phyloP scores from a whole-genome alignment of 1,284 basidiomycete species.

The Xerocomus amazonicus region DNA sequence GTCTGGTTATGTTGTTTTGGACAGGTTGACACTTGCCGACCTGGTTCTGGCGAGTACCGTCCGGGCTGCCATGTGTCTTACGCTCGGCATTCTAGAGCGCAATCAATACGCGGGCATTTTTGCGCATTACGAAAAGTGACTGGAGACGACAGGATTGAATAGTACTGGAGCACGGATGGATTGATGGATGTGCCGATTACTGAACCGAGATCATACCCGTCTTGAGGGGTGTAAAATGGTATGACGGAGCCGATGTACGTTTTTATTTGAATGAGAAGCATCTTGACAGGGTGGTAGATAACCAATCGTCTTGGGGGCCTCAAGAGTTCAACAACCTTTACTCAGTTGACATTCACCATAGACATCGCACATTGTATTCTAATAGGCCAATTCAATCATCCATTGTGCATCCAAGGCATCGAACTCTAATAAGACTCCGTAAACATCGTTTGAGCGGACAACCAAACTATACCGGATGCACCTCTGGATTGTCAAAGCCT shows the following conservation, averaged over 20 bases:
- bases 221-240: neutral
- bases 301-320: too few relatives aligned
- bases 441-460: too few relatives aligned
- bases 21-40: slow-evolving; percentile 61
- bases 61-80: slow-evolving; percentile 20
- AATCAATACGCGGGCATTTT: slow-evolving; percentile 45
- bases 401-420: too few relatives aligned
- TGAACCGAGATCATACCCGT: slow-evolving; percentile 1
- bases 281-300: too few relatives aligned
- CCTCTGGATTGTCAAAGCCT: too few relatives aligned
- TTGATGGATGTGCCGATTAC: slow-evolving; percentile 14
- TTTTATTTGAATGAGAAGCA: neutral
- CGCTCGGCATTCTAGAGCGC: slow-evolving; percentile 41
- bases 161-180: slow-evolving; percentile 16
- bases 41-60: slow-evolving; percentile 45
- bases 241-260: neutral
- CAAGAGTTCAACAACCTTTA: too few relatives aligned
- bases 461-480: too few relatives aligned
- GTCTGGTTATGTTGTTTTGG: slow-evolving; percentile 47
- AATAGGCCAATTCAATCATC: too few relatives aligned
- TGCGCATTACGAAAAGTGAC: slow-evolving; percentile 50
- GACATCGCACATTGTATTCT: too few relatives aligned
- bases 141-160: slow-evolving; percentile 43
- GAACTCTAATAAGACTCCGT: too few relatives aligned
- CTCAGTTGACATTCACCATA: too few relatives aligned